phyloP scores from a whole-genome alignment of 495 filamentous ascomycete genomes.

The Hyaloscypha hepaticicola region DNA sequence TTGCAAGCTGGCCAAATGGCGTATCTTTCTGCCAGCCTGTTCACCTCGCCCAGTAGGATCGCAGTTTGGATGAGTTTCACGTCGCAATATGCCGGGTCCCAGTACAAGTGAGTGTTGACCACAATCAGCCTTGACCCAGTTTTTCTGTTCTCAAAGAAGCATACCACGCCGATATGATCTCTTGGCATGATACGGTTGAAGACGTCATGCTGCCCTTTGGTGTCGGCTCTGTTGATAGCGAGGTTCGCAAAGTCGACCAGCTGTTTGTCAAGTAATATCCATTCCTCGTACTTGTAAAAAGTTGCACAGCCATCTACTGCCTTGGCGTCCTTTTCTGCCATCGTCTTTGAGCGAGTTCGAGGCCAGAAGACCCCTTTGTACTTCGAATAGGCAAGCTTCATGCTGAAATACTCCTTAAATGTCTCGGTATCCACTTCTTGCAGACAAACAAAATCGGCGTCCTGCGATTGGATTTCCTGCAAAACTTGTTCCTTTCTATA shows the following conservation, averaged over 20 bases:
- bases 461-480: constrained; percentile 71
- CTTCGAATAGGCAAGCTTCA: constrained; percentile 74
- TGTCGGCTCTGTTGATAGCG: constrained; percentile 89
- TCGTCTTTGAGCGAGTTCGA: constrained; percentile 81
- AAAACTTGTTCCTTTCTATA: constrained; percentile 80
- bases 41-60: constrained; percentile 87
- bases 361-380: constrained; percentile 94
- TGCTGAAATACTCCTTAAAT: constrained; percentile 85
- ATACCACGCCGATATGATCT: constrained; percentile 88
- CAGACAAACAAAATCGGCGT: constrained; percentile 86
- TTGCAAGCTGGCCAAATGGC: constrained; percentile 69
- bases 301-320: constrained; percentile 92
- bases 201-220: constrained; percentile 92
- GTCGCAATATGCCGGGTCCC: constrained; percentile 86
- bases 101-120: constrained; percentile 89
- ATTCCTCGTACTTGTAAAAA: constrained; percentile 92
- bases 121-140: constrained; percentile 89
- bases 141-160: constrained; percentile 84
- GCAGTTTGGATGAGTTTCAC: constrained; percentile 95
- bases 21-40: constrained; percentile 79
- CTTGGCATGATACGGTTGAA: constrained; percentile 98
- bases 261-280: constrained; percentile 88
- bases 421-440: constrained; percentile 90
- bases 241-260: constrained; percentile 87
- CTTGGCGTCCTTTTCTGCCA: constrained; percentile 84